Evolutionary conservation across 768 basidiomycete genomes (phyloP).

Genomic region (Suillus subaureus): DNA sequence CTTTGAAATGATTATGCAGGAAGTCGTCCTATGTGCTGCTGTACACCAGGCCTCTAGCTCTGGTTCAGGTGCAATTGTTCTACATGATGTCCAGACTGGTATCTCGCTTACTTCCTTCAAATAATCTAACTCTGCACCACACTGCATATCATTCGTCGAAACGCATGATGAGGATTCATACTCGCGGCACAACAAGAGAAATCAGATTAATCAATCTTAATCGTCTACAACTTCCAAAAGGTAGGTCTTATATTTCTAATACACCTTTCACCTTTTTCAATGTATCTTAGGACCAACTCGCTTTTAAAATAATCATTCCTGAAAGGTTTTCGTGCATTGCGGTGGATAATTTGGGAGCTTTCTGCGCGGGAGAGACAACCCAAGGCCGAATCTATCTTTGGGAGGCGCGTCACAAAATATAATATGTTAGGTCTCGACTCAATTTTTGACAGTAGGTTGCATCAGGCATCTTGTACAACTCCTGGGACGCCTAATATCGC

Average conservation of each 20-base stretch:
- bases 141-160: slow-evolving; percentile 70
- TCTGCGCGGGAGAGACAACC: slow-evolving; percentile 85
- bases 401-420: slow-evolving; percentile 69
- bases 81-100: slow-evolving; percentile 85
- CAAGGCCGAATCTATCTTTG: slow-evolving; percentile 93
- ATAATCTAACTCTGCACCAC: slow-evolving; percentile 66
- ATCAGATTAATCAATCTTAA: slow-evolving; percentile 77
- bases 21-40: slow-evolving; percentile 66
- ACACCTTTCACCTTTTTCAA: neutral
- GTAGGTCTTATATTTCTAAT: slow-evolving; percentile 41
- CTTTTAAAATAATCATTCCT: slow-evolving; percentile 82
- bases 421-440: neutral
- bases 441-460: slow-evolving; percentile 57
- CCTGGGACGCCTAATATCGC: slow-evolving; percentile 97
- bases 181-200: slow-evolving; percentile 88
- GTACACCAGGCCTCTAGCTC: slow-evolving; percentile 45
- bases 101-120: slow-evolving; percentile 84
- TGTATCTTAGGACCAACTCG: slow-evolving; percentile 80
- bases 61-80: slow-evolving; percentile 58
- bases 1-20: slow-evolving; percentile 66
- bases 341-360: slow-evolving; percentile 69
- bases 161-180: slow-evolving; percentile 74
- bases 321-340: slow-evolving; percentile 86
- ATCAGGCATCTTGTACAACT: slow-evolving; percentile 90
- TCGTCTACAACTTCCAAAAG: slow-evolving; percentile 95